Conservation (phyloP, 2,329 filamentous ascomycete species). For the Claviceps africana region DNA sequence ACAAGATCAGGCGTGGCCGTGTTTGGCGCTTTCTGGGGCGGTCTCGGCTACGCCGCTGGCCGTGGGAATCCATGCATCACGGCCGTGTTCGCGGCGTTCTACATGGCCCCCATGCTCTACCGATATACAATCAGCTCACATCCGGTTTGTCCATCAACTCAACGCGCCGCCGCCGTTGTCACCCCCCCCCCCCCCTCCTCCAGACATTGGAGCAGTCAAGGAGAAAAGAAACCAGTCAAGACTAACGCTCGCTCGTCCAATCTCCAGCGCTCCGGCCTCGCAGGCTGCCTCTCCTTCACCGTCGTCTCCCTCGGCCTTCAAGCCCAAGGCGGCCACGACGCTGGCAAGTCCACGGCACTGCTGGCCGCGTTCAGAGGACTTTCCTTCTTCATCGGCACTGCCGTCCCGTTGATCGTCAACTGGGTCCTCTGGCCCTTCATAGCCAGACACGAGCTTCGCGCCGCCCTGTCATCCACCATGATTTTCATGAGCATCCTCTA, state of each 20-base stretch:
- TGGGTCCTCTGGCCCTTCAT: conserved; percentile 50
- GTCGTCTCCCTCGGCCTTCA: conserved; percentile 34
- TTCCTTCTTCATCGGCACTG: conserved; percentile 38
- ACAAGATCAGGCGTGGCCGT: conserved; percentile 33
- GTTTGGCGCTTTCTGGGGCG: conserved; percentile 41
- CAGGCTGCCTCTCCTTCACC: conserved; percentile 43
- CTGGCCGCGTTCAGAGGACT: conserved; percentile 34
- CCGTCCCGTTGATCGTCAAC: conserved; percentile 40
- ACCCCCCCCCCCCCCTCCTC: too few relatives aligned
- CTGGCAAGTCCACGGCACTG: conserved; percentile 23
- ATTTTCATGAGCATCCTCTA: conserved; percentile 45
- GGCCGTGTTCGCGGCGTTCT: conserved; percentile 39
- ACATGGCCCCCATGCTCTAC: conserved; percentile 47
- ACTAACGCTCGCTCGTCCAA: not conserved
- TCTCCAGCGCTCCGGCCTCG: conserved; percentile 36
- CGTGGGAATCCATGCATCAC: conserved; percentile 40
- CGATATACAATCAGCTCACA: conserved; percentile 40
- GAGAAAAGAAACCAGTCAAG: too few relatives aligned
- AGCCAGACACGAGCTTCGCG: conserved; percentile 42
- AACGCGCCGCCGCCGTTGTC: too few relatives aligned
- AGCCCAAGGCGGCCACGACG: conserved; percentile 15
- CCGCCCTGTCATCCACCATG: conserved; percentile 40
- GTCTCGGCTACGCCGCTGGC: conserved; percentile 34
- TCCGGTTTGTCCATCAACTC: conserved; percentile 20
- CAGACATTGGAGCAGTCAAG: too few relatives aligned